Evolutionary conservation across 441 rosid species (phyloP).

Genomic region (Pelargonium fulgidum): DNA sequence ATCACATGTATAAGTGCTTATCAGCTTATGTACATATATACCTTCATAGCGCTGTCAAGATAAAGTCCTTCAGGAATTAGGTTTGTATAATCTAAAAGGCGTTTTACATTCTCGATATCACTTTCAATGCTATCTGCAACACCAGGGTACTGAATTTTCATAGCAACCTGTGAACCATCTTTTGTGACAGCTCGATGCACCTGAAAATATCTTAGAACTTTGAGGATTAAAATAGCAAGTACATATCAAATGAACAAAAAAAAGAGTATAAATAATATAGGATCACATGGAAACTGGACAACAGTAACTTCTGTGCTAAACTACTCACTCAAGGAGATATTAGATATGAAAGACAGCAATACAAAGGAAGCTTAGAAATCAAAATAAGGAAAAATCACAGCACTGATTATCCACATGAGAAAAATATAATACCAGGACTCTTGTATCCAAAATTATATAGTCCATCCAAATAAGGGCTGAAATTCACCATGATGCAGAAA

Average conservation of each 20-base stretch:
- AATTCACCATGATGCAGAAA: too few relatives aligned
- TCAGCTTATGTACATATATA: constrained; percentile 20
- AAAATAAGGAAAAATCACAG: neutral
- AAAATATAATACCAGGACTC: neutral
- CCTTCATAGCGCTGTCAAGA: constrained; percentile 91
- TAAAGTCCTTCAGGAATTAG: constrained; percentile 87
- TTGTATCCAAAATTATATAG: neutral
- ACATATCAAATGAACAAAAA: neutral
- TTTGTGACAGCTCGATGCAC: constrained; percentile 77
- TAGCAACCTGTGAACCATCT: constrained; percentile 67
- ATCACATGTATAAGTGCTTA: neutral
- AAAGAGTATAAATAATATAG: neutral
- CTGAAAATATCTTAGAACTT: constrained; percentile 31
- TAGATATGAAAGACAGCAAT: neutral
- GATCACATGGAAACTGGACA: neutral
- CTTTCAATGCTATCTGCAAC: constrained; percentile 92
- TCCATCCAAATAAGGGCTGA: too few relatives aligned
- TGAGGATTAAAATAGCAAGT: neutral
- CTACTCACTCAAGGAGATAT: neutral
- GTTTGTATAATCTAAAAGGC: constrained; percentile 69
- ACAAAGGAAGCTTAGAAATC: neutral
- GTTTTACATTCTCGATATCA: constrained; percentile 89
- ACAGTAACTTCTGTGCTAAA: neutral
- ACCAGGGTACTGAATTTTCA: constrained; percentile 98
- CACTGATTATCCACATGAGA: neutral